Conservation (phyloP, 1,284 basidiomycete species). For the Ceratobasidium sp. region DNA sequence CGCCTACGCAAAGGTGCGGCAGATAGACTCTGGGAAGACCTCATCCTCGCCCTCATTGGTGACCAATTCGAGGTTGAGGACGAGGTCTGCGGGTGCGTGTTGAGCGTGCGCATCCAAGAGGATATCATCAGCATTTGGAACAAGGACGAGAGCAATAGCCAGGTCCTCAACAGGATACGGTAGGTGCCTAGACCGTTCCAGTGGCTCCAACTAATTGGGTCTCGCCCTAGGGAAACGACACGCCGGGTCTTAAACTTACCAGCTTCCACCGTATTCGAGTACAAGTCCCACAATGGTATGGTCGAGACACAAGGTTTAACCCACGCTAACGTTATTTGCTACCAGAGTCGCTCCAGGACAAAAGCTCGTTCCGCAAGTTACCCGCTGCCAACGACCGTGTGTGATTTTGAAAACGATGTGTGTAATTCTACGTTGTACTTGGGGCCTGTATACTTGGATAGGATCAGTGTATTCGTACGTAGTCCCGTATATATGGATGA, state of each 20-base stretch:
- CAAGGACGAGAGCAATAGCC: slow-evolving; percentile 67
- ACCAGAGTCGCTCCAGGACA: slow-evolving; percentile 81
- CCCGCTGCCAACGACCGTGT: slow-evolving; percentile 24
- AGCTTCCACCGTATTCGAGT: slow-evolving; percentile 77
- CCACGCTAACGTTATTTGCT: not conserved
- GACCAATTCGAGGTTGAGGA: slow-evolving; percentile 73
- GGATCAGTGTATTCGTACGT: not conserved
- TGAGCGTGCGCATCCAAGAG: slow-evolving; percentile 81
- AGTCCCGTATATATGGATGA: not conserved
- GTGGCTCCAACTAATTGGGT: not conserved
- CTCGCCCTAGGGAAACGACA: slow-evolving; percentile 65
- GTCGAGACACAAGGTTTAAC: not conserved
- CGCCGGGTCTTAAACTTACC: slow-evolving; percentile 70
- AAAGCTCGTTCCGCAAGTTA: slow-evolving; percentile 70
- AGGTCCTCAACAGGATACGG: slow-evolving; percentile 74
- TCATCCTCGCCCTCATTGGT: slow-evolving; percentile 76
- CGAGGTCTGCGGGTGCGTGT: slow-evolving; percentile 83
- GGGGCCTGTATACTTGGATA: slow-evolving; percentile 1
- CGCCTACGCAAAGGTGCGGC: slow-evolving; percentile 82
- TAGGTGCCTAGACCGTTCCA: slow-evolving; percentile 49
- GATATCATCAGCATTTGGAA: slow-evolving; percentile 86
- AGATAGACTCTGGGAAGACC: slow-evolving; percentile 82
- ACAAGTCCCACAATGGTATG: slow-evolving; percentile 83
- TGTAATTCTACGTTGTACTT: no score
- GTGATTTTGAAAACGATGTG: no score